Evolutionary conservation across 2,329 filamentous ascomycete genomes (phyloP).

Genomic region (Venturiaceae sp.): DNA sequence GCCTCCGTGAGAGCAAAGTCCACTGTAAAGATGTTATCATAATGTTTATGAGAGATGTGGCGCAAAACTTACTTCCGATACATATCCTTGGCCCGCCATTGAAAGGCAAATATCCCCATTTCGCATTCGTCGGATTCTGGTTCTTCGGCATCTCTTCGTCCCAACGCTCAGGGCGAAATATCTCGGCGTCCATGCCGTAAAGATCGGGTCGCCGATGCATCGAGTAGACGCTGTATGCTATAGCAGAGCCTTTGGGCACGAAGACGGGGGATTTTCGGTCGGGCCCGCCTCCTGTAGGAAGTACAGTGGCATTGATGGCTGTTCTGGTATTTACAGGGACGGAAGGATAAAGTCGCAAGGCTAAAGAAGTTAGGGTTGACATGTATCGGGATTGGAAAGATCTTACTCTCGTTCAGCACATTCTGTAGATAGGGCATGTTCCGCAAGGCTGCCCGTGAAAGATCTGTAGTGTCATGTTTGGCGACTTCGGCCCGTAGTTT

Average conservation of each 20-base stretch:
- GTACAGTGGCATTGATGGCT: conserved; percentile 35
- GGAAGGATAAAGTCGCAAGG: conserved; percentile 41
- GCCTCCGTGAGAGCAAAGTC: conserved; percentile 39
- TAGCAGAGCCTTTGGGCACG: conserved; percentile 30
- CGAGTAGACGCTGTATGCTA: conserved; percentile 36
- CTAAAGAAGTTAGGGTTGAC: conserved; percentile 12
- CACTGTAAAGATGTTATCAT: background rate
- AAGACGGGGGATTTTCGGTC: conserved; percentile 35
- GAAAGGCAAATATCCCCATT: conserved; percentile 39
- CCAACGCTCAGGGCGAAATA: conserved; percentile 41
- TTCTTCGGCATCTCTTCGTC: conserved; percentile 36
- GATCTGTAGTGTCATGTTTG: conserved; percentile 30
- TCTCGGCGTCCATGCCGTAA: conserved; percentile 32
- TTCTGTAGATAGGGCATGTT: conserved; percentile 74
- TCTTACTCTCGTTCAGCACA: conserved; percentile 48
- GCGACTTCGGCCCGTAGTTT: conserved; percentile 66
- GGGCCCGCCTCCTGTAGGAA: conserved; percentile 35
- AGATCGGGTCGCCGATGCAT: conserved; percentile 40
- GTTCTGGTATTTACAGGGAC: conserved; percentile 40
- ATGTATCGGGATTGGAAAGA: background rate
- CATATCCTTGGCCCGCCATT: conserved; percentile 39
- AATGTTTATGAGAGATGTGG: background rate
- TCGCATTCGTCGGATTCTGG: background rate
- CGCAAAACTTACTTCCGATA: conserved; percentile 35
- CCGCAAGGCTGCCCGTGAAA: conserved; percentile 59